Evolutionary conservation across 2,329 filamentous ascomycete genomes (phyloP).

Genomic region (Clarireedia monteithiana): DNA sequence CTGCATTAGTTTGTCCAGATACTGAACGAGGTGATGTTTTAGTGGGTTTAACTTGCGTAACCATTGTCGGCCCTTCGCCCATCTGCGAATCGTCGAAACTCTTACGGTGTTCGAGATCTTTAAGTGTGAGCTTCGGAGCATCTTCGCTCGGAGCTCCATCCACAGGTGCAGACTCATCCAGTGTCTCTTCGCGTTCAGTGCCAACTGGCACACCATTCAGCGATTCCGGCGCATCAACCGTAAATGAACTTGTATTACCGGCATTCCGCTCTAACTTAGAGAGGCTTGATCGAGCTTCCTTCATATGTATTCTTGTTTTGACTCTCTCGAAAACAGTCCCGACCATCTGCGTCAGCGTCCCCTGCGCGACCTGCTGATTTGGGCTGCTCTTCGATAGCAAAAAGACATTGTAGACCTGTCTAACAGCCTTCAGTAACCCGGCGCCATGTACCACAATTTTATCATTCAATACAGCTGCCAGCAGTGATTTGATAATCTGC

Average conservation of each 20-base stretch:
- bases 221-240: constrained; percentile 26
- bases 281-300: constrained; percentile 63
- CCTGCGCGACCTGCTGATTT: constrained; percentile 96
- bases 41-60: constrained; percentile 49
- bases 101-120: constrained; percentile 60
- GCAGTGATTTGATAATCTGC: constrained; percentile 94
- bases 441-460: constrained; percentile 98
- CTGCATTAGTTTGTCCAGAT: constrained; percentile 47
- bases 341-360: constrained; percentile 96
- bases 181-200: constrained; percentile 21
- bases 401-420: constrained; percentile 99
- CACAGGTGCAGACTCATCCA: constrained; percentile 19
- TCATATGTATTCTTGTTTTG: constrained; percentile 76
- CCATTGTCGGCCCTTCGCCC: constrained; percentile 60
- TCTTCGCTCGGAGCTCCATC: constrained; percentile 29
- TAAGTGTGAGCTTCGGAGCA: constrained; percentile 52
- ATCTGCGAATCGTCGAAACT: constrained; percentile 58
- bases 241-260: constrained; percentile 26
- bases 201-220: constrained; percentile 18
- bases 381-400: constrained; percentile 86
- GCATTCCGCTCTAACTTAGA: constrained; percentile 25
- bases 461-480: constrained; percentile 94
- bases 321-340: constrained; percentile 96
- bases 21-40: constrained; percentile 37
- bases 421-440: constrained; percentile 89